Percentiles rank a stretch among this genome's conserved stretches.
These are phyloP conservation scores for Scheffersomyces lignosus DNA, from an alignment of 805 yeast genomes.

Conservation along the genomic window DNA sequence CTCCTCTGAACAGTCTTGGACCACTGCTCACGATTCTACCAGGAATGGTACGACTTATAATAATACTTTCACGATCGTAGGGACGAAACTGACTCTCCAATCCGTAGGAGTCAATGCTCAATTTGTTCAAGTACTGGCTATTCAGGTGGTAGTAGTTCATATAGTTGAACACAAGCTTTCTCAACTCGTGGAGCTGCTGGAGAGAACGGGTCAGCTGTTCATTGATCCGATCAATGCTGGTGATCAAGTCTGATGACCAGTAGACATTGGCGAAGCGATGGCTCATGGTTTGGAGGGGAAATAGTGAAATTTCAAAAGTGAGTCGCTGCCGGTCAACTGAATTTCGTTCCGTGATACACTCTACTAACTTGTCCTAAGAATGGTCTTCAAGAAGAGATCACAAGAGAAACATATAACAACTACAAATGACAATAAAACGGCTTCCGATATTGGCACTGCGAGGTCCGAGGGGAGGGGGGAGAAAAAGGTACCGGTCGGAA, in stretches of 20 bases:
- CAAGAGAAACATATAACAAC: too few relatives aligned
- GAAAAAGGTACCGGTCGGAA: too few relatives aligned
- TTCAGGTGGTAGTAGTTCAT: conserved; percentile 36
- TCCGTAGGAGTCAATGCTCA: conserved; percentile 24
- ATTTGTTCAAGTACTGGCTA: conserved; percentile 31
- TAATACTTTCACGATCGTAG: conserved; percentile 1
- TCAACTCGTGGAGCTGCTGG: conserved; percentile 40
- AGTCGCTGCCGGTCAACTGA: not conserved
- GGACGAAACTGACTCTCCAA: conserved; percentile 23
- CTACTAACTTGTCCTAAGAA: not conserved
- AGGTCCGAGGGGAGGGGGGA: too few relatives aligned
- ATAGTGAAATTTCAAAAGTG: too few relatives aligned
- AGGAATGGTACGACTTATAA: not conserved
- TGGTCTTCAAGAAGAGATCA: too few relatives aligned
- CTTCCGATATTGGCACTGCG: too few relatives aligned
- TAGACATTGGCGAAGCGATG: conserved; percentile 33
- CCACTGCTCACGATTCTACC: not conserved
- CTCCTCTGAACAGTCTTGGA: too few relatives aligned
- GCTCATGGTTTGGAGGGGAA: too few relatives aligned
- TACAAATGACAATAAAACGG: too few relatives aligned
- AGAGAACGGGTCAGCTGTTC: conserved; percentile 33
- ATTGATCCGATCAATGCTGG: conserved; percentile 34
- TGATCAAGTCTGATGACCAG: conserved; percentile 43
- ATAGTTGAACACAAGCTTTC: conserved; percentile 35
- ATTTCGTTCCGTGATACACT: too few relatives aligned